Base-by-base conservation (phyloP, 2,329 filamentous ascomycete species). In the Knufia petricola region DNA sequence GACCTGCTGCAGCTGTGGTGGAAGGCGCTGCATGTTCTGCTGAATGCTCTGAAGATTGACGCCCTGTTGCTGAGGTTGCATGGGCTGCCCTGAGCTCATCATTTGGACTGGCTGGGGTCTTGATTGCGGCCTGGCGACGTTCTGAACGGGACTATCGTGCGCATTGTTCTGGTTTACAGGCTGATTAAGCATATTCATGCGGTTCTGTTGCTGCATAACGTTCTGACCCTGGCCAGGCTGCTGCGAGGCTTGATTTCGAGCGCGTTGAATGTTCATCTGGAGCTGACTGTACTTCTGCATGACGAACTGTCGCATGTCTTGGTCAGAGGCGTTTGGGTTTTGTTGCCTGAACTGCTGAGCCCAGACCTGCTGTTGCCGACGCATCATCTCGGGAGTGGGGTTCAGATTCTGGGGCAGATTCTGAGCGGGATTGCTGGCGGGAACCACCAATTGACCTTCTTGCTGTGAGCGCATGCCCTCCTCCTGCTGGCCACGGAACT, bases 371-470 rank as follows among this genome's bases (percentile, higher is more conserved):
- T 67, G 65, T 45, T 67, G 65, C 4, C 63, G 63, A 28, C 65
- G 57, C 51, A 68, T 67, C n/a, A 63, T 63, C 17, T 61, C 59
- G 39, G 67, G 65, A 38, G 65, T 63, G 55, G 17, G 7, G 8
- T 13, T 30, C 40, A 28, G 10, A 30, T 26, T 43, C 52, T 70
- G 69, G 46, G 75, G n/a, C n/a, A n/a, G n/a, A n/a, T n/a, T 75
- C 30, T 19, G 30, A 6, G 26, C 26, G 6, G 26, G 26, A 57
- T 75, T 77, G 61, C 77, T 82, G 4, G 77, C 79, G 8, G 79
- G 79, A 2, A 82, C 79, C n/a, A 81, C 78, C 36, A 76, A 66
- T 53, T 79, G 76, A 7, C 79, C 79, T 42, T 74, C 74, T 61
- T 81, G 75, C 57, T 79, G 76, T 13, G 74, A 73, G 46, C 77